These are phyloP conservation scores for Geranium brycei DNA, from an alignment of 345 rosid genomes.

Conservation along the genomic window DNA sequence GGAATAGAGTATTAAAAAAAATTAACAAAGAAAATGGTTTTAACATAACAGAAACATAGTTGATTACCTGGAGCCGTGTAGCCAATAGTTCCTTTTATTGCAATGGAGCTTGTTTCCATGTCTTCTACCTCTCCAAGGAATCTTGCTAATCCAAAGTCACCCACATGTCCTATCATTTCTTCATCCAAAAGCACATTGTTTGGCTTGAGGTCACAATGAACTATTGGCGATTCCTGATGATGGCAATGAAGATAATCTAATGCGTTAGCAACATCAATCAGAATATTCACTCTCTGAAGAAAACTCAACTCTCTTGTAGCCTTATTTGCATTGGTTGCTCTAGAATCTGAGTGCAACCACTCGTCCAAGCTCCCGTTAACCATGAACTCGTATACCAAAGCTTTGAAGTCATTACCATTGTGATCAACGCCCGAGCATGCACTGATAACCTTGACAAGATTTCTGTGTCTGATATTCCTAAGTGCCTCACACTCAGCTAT, in stretches of 20 bases:
- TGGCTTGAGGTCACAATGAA: slow-evolving; percentile 9
- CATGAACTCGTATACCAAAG: slow-evolving; percentile 11
- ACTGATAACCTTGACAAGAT: slow-evolving; percentile 9
- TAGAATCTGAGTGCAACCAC: slow-evolving; percentile 3
- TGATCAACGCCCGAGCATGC: slow-evolving; percentile 12
- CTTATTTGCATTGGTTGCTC: not conserved
- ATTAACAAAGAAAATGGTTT: too few species aligned
- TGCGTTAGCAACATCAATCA: slow-evolving; percentile 4
- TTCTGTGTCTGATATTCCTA: slow-evolving; percentile 11
- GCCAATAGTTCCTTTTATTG: slow-evolving; percentile 9
- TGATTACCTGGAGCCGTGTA: slow-evolving; percentile 20
- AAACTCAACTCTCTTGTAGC: not conserved
- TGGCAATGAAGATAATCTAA: slow-evolving; percentile 3
- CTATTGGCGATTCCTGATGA: not conserved
- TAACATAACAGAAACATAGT: not conserved
- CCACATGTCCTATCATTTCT: slow-evolving; percentile 8
- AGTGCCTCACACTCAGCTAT: slow-evolving; percentile 10
- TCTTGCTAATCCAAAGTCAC: slow-evolving; percentile 14
- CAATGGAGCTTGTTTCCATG: not conserved
- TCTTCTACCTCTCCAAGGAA: not conserved
- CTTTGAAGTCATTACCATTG: slow-evolving; percentile 15
- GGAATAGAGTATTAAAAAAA: too few species aligned
- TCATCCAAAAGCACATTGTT: slow-evolving; percentile 13
- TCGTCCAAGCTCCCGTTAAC: slow-evolving; percentile 16
- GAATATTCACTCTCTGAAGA: slow-evolving; percentile 8